Percentiles rank a stretch among this genome's conserved stretches.
Evolutionary conservation across 805 yeast genomes (phyloP).

Genomic region (Tetrapisispora arboricola): DNA sequence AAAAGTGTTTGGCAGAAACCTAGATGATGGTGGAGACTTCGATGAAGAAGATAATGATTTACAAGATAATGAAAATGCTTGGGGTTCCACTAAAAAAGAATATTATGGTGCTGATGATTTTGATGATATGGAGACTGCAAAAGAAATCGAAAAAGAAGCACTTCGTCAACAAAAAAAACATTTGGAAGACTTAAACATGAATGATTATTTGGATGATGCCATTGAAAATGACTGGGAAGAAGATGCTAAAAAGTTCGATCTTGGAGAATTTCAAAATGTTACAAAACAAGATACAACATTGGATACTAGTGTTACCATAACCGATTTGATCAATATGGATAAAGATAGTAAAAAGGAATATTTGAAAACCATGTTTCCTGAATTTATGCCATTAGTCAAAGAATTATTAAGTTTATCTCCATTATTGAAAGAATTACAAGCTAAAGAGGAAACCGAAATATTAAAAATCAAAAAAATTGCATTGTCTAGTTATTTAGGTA

Average conservation of each 20-base stretch:
- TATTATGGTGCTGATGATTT: constrained; percentile 46
- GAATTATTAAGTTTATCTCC: constrained; percentile 44
- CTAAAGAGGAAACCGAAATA: constrained; percentile 28
- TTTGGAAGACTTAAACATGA: constrained; percentile 63
- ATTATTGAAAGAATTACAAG: constrained; percentile 31
- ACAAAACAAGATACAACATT: constrained; percentile 15
- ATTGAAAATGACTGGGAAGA: constrained; percentile 66
- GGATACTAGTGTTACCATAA: constrained; percentile 28
- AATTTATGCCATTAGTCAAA: constrained; percentile 62
- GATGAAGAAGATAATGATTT: constrained; percentile 24
- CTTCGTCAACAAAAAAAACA: constrained; percentile 74
- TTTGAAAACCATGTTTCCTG: constrained; percentile 64
- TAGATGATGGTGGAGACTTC: constrained; percentile 17
- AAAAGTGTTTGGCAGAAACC: constrained; percentile 27
- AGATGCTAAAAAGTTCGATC: constrained; percentile 40
- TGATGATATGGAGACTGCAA: constrained; percentile 61
- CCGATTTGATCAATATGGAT: constrained; percentile 42
- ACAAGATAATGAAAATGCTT: constrained; percentile 34
- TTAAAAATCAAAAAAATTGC: constrained; percentile 52
- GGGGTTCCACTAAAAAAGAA: constrained; percentile 37
- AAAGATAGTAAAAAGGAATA: constrained; percentile 42
- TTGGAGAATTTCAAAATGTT: constrained; percentile 29
- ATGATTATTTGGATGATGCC: constrained; percentile 66
- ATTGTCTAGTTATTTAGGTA: constrained; percentile 65
- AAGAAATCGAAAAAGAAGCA: constrained; percentile 80